Percentiles rank a stretch among this genome's conserved stretches.
Conservation (phyloP, 208 protist genomes). For the Herpetomonas samuelpessoai region DNA sequence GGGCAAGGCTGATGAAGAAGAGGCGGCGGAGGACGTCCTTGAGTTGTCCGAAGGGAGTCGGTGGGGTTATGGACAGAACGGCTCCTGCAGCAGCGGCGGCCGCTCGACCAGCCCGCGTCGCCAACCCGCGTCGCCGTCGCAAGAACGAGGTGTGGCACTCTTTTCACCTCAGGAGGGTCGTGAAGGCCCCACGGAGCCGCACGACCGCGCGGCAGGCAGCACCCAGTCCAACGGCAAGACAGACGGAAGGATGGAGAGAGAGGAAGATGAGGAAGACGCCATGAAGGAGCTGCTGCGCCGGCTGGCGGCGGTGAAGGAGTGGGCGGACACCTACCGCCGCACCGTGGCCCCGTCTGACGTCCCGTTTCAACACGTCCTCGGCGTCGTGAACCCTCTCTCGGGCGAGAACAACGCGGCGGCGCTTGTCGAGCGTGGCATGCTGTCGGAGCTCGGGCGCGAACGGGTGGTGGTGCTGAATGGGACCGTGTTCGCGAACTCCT, state of each 20-base stretch:
- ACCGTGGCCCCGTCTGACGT: background rate
- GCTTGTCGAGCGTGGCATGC: slow-evolving; percentile 35
- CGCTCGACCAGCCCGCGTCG: no score
- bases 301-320: background rate
- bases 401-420: slow-evolving; percentile 40
- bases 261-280: background rate
- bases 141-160: no score
- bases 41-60: background rate
- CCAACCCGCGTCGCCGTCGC: no score
- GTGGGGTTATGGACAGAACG: background rate
- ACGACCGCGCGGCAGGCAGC: background rate
- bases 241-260: no score
- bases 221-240: no score
- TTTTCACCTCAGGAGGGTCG: no score
- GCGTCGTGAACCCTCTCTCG: slow-evolving; percentile 67
- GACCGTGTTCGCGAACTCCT: slow-evolving; percentile 50
- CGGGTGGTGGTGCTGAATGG: slow-evolving; percentile 48
- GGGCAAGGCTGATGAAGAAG: background rate
- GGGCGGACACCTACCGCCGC: slow-evolving; percentile 1
- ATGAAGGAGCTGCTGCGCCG: background rate
- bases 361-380: slow-evolving; percentile 45
- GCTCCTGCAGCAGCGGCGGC: no score
- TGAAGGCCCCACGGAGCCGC: no score
- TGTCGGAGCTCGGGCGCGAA: slow-evolving; percentile 35
- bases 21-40: background rate